Conservation (phyloP, 768 basidiomycete genomes). For the Imleria badia region DNA sequence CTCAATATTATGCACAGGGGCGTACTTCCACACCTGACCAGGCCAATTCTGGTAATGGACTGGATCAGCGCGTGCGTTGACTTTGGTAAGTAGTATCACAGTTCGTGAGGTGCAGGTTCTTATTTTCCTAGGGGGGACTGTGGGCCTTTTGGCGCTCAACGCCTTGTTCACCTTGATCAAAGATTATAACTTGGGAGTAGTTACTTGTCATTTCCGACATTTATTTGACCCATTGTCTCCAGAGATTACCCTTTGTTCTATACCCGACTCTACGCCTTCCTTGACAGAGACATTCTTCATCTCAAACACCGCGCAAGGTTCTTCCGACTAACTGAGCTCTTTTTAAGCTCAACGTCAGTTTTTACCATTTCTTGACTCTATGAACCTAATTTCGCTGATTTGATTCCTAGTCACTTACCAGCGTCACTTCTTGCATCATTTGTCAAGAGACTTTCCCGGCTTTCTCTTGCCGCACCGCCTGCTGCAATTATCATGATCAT, state of each 20-base stretch:
- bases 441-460: constrained; percentile 83
- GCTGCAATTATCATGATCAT: constrained; percentile 88
- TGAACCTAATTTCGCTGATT: background rate
- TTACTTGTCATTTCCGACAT: background rate
- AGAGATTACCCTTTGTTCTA: constrained; percentile 98
- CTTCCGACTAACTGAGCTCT: constrained; percentile 89
- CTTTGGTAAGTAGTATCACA: constrained; percentile 49
- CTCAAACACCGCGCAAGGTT: constrained; percentile 92
- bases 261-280: constrained; percentile 83
- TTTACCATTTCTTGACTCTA: background rate
- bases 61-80: constrained; percentile 88
- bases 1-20: constrained; percentile 81
- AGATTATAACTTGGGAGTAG: constrained; percentile 85
- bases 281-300: constrained; percentile 86
- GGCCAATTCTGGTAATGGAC: constrained; percentile 83
- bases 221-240: constrained; percentile 8
- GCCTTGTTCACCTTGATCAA: constrained; percentile 88
- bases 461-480: constrained; percentile 84
- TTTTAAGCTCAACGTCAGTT: constrained; percentile 87
- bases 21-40: constrained; percentile 79
- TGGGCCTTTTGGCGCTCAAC: constrained; percentile 88
- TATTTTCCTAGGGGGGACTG: constrained; percentile 62
- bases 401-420: constrained; percentile 73
- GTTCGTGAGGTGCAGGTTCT: background rate
- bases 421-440: constrained; percentile 92